A percentile compares a stretch with the other conserved stretches of the same genome.
phyloP scores from a whole-genome alignment of 2,329 filamentous ascomycete species.

The Exophiala calicioides region DNA sequence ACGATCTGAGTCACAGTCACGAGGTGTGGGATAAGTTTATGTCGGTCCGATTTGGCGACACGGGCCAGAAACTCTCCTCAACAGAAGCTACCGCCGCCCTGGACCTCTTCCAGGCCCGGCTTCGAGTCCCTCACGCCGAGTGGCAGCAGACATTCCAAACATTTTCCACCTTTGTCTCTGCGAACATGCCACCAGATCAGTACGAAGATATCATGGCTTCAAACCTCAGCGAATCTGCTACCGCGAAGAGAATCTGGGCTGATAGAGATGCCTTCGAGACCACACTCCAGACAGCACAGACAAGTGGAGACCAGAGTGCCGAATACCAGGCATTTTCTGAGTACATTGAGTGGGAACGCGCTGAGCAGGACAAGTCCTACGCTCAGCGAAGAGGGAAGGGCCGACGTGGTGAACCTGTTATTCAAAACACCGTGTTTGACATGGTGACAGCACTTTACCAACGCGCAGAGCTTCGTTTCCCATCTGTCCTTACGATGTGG shows the following conservation, averaged over 20 bases:
- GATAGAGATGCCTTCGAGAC: slow-evolving; percentile 58
- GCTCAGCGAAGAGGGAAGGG: slow-evolving; percentile 47
- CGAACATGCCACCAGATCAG: slow-evolving; percentile 50
- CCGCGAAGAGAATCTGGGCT: slow-evolving; percentile 56
- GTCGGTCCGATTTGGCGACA: slow-evolving; percentile 56
- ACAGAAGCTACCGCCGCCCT: slow-evolving; percentile 53
- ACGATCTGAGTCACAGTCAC: slow-evolving; percentile 63
- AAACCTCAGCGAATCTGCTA: slow-evolving; percentile 52
- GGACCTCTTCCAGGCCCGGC: slow-evolving; percentile 54
- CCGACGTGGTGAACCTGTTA: slow-evolving; percentile 15
- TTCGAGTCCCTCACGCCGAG: slow-evolving; percentile 59
- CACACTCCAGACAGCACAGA: slow-evolving; percentile 52
- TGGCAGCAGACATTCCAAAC: slow-evolving; percentile 61
- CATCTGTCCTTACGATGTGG: slow-evolving; percentile 75
- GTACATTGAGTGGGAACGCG: slow-evolving; percentile 85
- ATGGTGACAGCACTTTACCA: slow-evolving; percentile 69
- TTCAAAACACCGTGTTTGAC: slow-evolving; percentile 51
- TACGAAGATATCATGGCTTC: slow-evolving; percentile 60
- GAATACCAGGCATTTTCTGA: slow-evolving; percentile 59
- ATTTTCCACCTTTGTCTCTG: slow-evolving; percentile 62
- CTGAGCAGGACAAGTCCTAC: slow-evolving; percentile 49
- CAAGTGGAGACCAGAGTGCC: slow-evolving; percentile 53
- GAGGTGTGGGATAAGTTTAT: slow-evolving; percentile 63
- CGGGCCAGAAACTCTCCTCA: slow-evolving; percentile 49
- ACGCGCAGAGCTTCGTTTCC: slow-evolving; percentile 72